Base-by-base conservation (phyloP, 2,329 filamentous ascomycete genomes). In the Neospermospora avenae region DNA sequence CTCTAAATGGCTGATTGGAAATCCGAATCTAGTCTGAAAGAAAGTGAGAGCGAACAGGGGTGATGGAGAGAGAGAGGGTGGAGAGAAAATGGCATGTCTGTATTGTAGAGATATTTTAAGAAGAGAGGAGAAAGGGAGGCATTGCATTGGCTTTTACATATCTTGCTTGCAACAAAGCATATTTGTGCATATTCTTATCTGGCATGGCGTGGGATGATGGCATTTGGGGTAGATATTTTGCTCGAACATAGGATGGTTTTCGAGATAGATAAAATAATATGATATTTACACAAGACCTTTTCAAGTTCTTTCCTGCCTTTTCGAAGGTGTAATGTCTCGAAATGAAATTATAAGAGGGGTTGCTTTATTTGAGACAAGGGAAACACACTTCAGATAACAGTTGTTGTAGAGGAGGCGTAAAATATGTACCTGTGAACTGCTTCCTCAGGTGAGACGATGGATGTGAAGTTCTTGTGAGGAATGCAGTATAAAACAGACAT, bases 171-270 rank as follows among this genome's bases (percentile, higher is more conserved):
- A n/a, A n/a, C 7, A 16, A 28, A 34, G 46, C 46, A 49, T 49
- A n/a, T 49, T 51, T 51, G 31, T 51, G 48, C 48, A 51, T 51
- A 51, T 51, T 49, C 18, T 18, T 11, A 28, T 48, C 4, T 48
- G 44, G 44, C n/a, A 46, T 46, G 44, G 22, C 35, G 14, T 20
- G 48, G 18, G 34, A 51, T 28, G 34, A 35, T 22, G 28, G 22
- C 11, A 3, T 45, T 45, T 24, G 11, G 18, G 2, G 11, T 51
- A 14, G 4, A 20, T 14, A 6, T 51, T 34, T 20, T 35, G n/a
- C 28, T 51, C 18, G 16, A 14, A 51, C 22, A 51, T n/a, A 51
- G 48, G 18, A 34, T 39, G 25, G 18, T 16, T 3, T 31, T 2
- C n/a, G 13, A 18, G 13, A 4, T 13, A 31, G 31, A 37, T 10